phyloP scores from a whole-genome alignment of 2,329 filamentous ascomycete genomes.

The Ceratocystis lukuohia region DNA sequence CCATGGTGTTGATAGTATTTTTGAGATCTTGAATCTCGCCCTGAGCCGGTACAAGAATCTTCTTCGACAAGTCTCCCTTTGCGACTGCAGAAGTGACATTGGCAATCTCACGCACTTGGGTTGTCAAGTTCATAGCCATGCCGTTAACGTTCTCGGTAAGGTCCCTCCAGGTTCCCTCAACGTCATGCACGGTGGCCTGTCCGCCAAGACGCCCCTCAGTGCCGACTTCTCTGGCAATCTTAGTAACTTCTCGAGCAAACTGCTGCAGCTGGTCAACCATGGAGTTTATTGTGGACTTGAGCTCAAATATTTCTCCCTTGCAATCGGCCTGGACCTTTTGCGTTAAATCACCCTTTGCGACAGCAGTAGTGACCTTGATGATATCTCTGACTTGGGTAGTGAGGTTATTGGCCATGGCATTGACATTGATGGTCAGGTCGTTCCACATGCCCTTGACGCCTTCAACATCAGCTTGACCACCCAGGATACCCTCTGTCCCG shows the following conservation, averaged over 20 bases:
- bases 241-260: constrained; percentile 93
- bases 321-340: constrained; percentile 92
- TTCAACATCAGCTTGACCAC: constrained; percentile 70
- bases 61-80: constrained; percentile 84
- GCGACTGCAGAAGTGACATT: constrained; percentile 93
- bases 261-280: constrained; percentile 98
- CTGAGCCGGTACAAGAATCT: constrained; percentile 85
- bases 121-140: constrained; percentile 97
- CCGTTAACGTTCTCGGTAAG: constrained; percentile 92
- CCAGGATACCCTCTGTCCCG: constrained; percentile 69
- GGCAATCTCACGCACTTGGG: constrained; percentile 93
- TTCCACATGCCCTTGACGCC: constrained; percentile 84
- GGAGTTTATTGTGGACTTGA: constrained; percentile 97
- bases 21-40: constrained; percentile 93
- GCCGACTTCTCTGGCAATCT: constrained; percentile 89
- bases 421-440: constrained; percentile 72
- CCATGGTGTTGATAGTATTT: constrained; percentile 98
- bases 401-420: constrained; percentile 77
- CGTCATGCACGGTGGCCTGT: constrained; percentile 89
- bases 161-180: constrained; percentile 94
- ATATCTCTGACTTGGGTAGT: constrained; percentile 91
- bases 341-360: constrained; percentile 76
- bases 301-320: constrained; percentile 79
- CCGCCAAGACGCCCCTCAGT: constrained; percentile 90
- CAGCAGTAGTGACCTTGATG: constrained; percentile 62